phyloP scores from a whole-genome alignment of 2,329 filamentous ascomycete genomes.

The Akanthomyces dipterigenus region DNA sequence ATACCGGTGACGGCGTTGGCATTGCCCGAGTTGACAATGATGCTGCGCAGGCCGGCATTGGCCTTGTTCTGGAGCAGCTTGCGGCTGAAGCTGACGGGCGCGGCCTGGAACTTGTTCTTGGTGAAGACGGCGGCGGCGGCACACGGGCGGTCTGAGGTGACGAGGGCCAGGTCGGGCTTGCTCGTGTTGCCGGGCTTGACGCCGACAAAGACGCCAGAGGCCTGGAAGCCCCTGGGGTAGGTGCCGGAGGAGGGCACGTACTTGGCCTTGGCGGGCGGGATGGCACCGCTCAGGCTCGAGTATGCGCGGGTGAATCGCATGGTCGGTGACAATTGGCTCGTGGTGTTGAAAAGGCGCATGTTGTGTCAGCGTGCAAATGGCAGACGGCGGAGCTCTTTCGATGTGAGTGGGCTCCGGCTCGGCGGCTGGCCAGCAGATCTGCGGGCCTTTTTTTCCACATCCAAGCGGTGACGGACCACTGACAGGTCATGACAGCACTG shows the following conservation, averaged over 20 bases:
- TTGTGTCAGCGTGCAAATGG: background rate
- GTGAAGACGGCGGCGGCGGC: conserved; percentile 90
- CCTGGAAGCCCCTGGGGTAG: conserved; percentile 85
- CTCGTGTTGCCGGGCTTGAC: conserved; percentile 90
- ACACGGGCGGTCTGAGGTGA: conserved; percentile 81
- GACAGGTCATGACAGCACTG: background rate
- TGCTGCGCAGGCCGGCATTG: conserved; percentile 66
- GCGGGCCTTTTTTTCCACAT: background rate
- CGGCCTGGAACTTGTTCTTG: conserved; percentile 96
- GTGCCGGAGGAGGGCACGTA: conserved; percentile 80
- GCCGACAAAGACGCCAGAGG: conserved; percentile 81
- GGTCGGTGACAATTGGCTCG: conserved; percentile 13
- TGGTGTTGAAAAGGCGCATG: conserved; percentile 7
- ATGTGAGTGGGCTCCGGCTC: conserved; percentile 3
- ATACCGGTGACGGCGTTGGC: conserved; percentile 95
- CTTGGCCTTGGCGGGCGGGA: conserved; percentile 79
- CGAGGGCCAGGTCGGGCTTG: conserved; percentile 83
- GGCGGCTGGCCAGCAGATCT: background rate
- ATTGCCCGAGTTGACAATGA: conserved; percentile 92
- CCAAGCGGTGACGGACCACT: background rate
- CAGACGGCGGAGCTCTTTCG: background rate
- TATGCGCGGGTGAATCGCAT: conserved; percentile 31
- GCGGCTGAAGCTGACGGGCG: conserved; percentile 81
- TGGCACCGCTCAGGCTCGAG: conserved; percentile 25
- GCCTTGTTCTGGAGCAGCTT: conserved; percentile 60